Base-by-base conservation (phyloP, 805 yeast genomes). In the Zygoascus ofunaensis region DNA sequence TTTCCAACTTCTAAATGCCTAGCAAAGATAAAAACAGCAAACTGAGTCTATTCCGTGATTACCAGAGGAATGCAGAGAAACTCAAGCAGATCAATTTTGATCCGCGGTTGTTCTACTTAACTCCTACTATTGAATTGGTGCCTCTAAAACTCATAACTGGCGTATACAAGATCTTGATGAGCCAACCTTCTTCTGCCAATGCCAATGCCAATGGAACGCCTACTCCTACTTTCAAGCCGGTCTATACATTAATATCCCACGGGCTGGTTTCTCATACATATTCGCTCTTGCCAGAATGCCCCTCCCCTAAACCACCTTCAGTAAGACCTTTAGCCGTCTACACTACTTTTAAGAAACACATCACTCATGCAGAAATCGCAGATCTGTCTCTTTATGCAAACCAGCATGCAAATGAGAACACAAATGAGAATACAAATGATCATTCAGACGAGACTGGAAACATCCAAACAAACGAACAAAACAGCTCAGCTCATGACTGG, bases 251-350 rank as follows among this genome's bases (percentile, higher is more conserved):
- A 1, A 33, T 59, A 1, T 45, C 48, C 15, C 58, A 57, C 24
- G 63, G 62, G 2, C 14, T 38, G 15, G 26, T 51, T 23, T 37
- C 54, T 15, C 58, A 54, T 44, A 30, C 52, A 4, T 59, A 59
- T 49, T 59, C 63, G 3, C 45, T 59, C 15, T 17, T 59, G 37
- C 49, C 47, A 1, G 48, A 54, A 15, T 15, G 28, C 18, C 18
- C 40, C 4, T 44, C 45, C 7, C 23, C 28, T 14, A 38, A 37
- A 14, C 23, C 34, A 4, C 33, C 44, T n/a, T 20, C 43, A 5
- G 38, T 53, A 4, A 49, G 58, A 2, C 62, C 63, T 2, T 5
- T 58, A 2, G 59, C 55, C 0, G 39, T 43, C 0, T 48, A 55
- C 20, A 45, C 48, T 12, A 54, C 62, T 0, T 48, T 48, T 10